phyloP scores from a whole-genome alignment of 2,329 filamentous ascomycete species.

The Hypoxylon sp. region DNA sequence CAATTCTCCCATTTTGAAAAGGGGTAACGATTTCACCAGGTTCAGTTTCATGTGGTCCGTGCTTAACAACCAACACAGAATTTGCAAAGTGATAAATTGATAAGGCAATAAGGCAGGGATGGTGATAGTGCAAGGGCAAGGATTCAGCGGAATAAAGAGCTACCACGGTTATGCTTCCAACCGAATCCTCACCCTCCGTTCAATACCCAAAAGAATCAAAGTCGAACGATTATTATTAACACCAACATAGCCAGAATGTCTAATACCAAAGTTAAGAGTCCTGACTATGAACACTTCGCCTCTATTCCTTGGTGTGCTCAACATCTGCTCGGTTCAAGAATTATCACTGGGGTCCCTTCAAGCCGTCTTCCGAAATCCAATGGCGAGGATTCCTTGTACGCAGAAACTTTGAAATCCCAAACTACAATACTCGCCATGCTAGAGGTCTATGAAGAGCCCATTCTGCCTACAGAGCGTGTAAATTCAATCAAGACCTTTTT shows the following conservation, averaged over 20 bases:
- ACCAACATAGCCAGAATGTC: conserved; percentile 19
- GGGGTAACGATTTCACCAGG: no score
- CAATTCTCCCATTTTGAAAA: not conserved
- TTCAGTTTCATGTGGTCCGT: not conserved
- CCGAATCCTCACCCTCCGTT: not conserved
- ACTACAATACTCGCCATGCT: conserved; percentile 65
- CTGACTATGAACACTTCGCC: conserved; percentile 47
- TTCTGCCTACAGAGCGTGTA: conserved; percentile 46
- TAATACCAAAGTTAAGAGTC: conserved; percentile 3
- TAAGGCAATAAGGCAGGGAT: conserved; percentile 1
- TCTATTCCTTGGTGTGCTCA: conserved; percentile 65
- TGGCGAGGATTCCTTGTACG: conserved; percentile 68
- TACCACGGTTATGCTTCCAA: not conserved
- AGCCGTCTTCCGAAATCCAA: conserved; percentile 56
- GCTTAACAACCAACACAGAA: not conserved
- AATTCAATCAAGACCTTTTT: conserved; percentile 55
- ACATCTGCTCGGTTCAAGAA: conserved; percentile 59
- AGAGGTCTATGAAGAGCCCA: conserved; percentile 59
- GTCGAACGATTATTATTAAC: not conserved
- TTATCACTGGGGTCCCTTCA: conserved; percentile 27
- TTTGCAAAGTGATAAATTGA: not conserved
- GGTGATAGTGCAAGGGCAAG: conserved; percentile 7
- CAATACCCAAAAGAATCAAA: not conserved
- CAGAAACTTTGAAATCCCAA: conserved; percentile 65
- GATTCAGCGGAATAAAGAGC: not conserved